Conservation (phyloP, 106 monocot genomes). For the Hemerocallis citrina region DNA sequence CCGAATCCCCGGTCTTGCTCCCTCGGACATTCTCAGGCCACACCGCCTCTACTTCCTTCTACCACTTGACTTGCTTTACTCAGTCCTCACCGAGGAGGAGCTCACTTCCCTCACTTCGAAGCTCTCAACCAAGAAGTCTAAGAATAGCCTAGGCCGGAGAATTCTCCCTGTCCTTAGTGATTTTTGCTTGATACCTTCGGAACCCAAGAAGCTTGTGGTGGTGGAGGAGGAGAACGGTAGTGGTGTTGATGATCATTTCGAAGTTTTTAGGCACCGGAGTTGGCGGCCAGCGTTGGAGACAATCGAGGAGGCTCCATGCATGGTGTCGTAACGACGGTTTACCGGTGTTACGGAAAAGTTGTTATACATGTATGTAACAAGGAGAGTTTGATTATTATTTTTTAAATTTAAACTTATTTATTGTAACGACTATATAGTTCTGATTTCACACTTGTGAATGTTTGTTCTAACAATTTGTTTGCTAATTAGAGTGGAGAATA, state of each 20-base stretch:
- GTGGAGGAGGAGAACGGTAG: neutral
- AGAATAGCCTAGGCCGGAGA: neutral
- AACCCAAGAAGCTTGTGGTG: neutral
- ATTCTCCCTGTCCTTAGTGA: constrained; percentile 35
- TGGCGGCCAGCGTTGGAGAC: constrained; percentile 67
- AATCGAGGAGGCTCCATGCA: constrained; percentile 37
- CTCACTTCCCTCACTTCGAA: constrained; percentile 16
- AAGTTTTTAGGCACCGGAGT: constrained; percentile 15
- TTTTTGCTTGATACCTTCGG: constrained; percentile 29
- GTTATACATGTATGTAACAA: too few relatives aligned
- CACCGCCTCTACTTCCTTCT: constrained; percentile 56
- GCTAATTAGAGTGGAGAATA: neutral
- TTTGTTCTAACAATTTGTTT: neutral
- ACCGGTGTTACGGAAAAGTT: neutral
- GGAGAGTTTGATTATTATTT: neutral
- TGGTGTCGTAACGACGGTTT: neutral
- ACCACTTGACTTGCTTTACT: constrained; percentile 70
- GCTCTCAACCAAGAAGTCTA: neutral
- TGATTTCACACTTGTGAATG: too few relatives aligned
- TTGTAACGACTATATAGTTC: neutral
- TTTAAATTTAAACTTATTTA: neutral
- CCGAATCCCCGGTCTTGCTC: constrained; percentile 37
- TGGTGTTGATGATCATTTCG: too few relatives aligned
- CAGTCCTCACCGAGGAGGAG: constrained; percentile 79
- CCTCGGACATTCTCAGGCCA: constrained; percentile 32